phyloP scores from a whole-genome alignment of 345 rosid genomes.

The Hibiscus trionum region DNA sequence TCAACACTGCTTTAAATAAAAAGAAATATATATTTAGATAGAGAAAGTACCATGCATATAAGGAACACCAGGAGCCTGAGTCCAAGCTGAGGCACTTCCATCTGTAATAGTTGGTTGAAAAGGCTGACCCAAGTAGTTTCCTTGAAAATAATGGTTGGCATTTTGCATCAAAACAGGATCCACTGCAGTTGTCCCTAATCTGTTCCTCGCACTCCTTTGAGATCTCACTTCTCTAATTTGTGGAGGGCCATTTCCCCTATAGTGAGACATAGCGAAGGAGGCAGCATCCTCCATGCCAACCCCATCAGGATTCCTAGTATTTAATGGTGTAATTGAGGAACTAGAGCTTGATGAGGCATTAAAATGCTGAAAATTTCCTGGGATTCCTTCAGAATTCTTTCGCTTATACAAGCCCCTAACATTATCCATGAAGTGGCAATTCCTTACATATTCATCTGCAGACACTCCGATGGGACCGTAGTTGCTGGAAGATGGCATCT shows the following conservation, averaged over 20 bases:
- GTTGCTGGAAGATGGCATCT: constrained; percentile 36
- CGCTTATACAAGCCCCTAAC: constrained; percentile 55
- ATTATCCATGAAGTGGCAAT: constrained; percentile 39
- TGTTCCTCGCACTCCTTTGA: constrained; percentile 53
- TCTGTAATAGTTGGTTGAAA: constrained; percentile 37
- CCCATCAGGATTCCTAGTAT: constrained; percentile 46
- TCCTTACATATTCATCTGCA: constrained; percentile 47
- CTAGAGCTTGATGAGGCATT: constrained; percentile 44
- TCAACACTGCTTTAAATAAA: background rate
- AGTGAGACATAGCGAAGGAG: constrained; percentile 33
- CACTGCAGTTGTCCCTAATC: constrained; percentile 42
- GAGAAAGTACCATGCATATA: constrained; percentile 52
- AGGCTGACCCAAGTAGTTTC: constrained; percentile 45
- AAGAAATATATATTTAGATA: background rate
- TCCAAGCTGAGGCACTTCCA: constrained; percentile 51
- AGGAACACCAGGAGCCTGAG: constrained; percentile 42
- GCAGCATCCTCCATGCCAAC: constrained; percentile 29
- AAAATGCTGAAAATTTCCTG: constrained; percentile 39
- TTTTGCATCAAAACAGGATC: constrained; percentile 48
- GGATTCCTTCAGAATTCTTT: constrained; percentile 50
- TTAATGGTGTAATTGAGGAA: constrained; percentile 29
- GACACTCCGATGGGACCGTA: constrained; percentile 40
- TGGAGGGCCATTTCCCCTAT: constrained; percentile 32
- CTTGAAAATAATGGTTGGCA: constrained; percentile 41
- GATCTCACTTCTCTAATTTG: constrained; percentile 38